Percentiles rank a stretch among this genome's conserved stretches.
Conservation (phyloP, 441 rosid genomes). For the Cnidoscolus chayamansa region DNA sequence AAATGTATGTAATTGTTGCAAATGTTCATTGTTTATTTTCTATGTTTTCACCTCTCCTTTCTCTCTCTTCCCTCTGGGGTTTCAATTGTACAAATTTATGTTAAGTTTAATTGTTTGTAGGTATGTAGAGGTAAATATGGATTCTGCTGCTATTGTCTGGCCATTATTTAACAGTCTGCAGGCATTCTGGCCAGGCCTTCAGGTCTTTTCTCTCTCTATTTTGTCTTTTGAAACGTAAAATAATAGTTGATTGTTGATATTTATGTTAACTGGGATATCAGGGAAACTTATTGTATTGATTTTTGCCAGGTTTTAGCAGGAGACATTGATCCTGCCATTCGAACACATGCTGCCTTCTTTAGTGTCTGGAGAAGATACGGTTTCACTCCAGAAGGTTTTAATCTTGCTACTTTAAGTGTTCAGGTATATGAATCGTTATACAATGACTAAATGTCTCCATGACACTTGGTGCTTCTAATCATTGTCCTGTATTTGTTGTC, state of each 20-base stretch:
- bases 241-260: background rate
- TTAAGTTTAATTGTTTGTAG: conserved; percentile 36
- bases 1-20: conserved; percentile 15
- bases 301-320: conserved; percentile 87
- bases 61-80: background rate
- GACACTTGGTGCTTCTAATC: background rate
- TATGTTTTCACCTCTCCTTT: background rate
- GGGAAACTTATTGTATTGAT: conserved; percentile 17
- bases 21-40: background rate
- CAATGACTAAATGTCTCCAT: background rate
- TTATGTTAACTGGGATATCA: conserved; percentile 10
- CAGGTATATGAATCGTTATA: conserved; percentile 43
- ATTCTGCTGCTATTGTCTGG: conserved; percentile 97
- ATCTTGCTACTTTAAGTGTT: conserved; percentile 73
- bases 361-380: conserved; percentile 96
- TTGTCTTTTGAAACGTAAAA: conserved; percentile 12
- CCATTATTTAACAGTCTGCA: conserved; percentile 95
- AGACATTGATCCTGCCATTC: conserved; percentile 90
- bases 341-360: conserved; percentile 95
- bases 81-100: conserved; percentile 18
- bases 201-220: conserved; percentile 41
- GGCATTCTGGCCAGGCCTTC: conserved; percentile 99
- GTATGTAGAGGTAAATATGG: conserved; percentile 99
- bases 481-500: background rate
- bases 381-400: conserved; percentile 94